phyloP scores from a whole-genome alignment of 2,329 filamentous ascomycete genomes.

The Kalmusia sp. region DNA sequence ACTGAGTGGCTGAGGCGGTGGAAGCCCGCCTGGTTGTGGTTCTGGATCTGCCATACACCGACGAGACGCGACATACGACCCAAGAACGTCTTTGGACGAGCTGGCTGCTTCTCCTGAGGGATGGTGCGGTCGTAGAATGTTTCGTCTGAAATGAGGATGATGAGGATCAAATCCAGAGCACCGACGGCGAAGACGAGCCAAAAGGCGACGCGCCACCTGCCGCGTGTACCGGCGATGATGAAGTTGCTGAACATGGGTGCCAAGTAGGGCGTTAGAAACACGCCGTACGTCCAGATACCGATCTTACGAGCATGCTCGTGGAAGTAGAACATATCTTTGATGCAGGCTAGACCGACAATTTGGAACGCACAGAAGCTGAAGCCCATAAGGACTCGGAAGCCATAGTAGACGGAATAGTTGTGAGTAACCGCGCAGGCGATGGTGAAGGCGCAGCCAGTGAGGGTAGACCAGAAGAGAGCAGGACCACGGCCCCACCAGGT shows the following conservation, averaged over 20 bases:
- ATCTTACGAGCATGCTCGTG: conserved; percentile 46
- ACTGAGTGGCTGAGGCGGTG: not conserved
- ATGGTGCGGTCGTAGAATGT: conserved; percentile 42
- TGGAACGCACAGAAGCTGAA: conserved; percentile 31
- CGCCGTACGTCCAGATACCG: conserved; percentile 40
- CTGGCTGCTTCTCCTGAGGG: conserved; percentile 23
- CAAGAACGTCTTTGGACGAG: conserved; percentile 18
- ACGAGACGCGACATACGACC: conserved; percentile 29
- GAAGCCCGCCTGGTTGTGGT: conserved; percentile 23
- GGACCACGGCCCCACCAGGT: conserved; percentile 43
- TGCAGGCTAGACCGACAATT: conserved; percentile 29
- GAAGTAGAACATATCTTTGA: conserved; percentile 50
- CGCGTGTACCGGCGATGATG: conserved; percentile 26
- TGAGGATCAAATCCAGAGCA: conserved; percentile 25
- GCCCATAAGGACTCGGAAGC: conserved; percentile 35
- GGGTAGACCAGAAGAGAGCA: conserved; percentile 53
- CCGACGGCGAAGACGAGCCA: conserved; percentile 32
- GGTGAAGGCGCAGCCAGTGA: conserved; percentile 50
- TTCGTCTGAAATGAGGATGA: conserved; percentile 42
- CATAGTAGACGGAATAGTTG: conserved; percentile 51
- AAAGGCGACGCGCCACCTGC: conserved; percentile 32
- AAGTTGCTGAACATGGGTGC: conserved; percentile 40
- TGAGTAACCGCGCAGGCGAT: conserved; percentile 40
- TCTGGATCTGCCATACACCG: conserved; percentile 42
- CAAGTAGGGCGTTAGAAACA: conserved; percentile 40